These are phyloP conservation scores for Nakazawaea wyomingensis DNA, from an alignment of 805 yeast species.

Conservation along the genomic window DNA sequence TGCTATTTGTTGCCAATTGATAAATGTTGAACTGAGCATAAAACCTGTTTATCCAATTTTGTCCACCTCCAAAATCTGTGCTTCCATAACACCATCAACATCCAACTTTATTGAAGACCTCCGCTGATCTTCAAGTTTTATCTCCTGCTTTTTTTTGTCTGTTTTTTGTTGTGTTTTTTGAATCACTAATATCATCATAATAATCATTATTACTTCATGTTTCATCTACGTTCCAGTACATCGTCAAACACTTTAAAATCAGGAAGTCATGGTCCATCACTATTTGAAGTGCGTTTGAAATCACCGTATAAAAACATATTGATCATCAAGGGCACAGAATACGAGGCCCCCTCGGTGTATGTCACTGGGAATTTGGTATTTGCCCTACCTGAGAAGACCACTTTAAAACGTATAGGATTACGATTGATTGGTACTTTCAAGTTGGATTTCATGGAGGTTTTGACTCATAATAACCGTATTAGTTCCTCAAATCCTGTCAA, in stretches of 20 bases:
- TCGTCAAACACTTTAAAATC: not conserved
- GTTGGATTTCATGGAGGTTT: constrained; percentile 34
- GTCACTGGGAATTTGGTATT: constrained; percentile 44
- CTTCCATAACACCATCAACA: too few relatives aligned
- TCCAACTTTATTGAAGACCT: too few relatives aligned
- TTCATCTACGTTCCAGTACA: constrained; percentile 4
- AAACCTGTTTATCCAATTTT: too few relatives aligned
- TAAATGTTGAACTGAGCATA: too few relatives aligned
- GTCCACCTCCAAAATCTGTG: too few relatives aligned
- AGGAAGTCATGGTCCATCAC: constrained; percentile 1
- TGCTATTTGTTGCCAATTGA: too few relatives aligned
- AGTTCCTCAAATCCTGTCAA: constrained; percentile 27
- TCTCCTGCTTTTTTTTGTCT: too few relatives aligned
- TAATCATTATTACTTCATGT: constrained; percentile 3
- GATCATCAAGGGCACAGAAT: constrained; percentile 37
- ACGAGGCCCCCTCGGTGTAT: constrained; percentile 37
- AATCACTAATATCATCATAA: too few relatives aligned
- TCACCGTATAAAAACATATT: constrained; percentile 36
- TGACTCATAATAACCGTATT: constrained; percentile 23
- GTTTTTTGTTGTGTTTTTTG: too few relatives aligned
- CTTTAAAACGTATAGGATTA: constrained; percentile 33
- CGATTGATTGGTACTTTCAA: constrained; percentile 37
- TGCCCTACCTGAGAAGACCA: constrained; percentile 36
- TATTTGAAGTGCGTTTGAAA: constrained; percentile 12
- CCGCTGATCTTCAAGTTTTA: too few relatives aligned